These are phyloP conservation scores for Citrus glauca DNA, from an alignment of 345 rosid genomes.

Conservation along the genomic window DNA sequence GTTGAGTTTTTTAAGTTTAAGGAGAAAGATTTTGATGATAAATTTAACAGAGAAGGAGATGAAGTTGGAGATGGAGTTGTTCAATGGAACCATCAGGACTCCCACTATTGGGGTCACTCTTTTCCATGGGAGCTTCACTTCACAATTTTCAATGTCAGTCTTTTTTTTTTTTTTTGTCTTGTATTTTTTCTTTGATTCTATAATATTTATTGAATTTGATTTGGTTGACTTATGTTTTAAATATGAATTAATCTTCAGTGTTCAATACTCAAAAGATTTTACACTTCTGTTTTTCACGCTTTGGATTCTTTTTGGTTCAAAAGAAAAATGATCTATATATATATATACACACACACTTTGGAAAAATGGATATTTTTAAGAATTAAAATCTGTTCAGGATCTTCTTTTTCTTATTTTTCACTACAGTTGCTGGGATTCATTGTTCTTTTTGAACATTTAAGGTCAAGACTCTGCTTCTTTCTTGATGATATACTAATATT, in stretches of 20 bases:
- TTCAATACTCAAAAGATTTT: neutral
- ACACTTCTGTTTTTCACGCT: too few relatives aligned
- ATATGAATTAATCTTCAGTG: neutral
- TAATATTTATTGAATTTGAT: neutral
- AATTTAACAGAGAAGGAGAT: slow-evolving; percentile 43
- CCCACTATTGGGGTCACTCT: slow-evolving; percentile 37
- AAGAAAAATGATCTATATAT: too few relatives aligned
- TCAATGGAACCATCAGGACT: slow-evolving; percentile 59
- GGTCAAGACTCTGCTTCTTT: neutral
- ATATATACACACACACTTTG: too few relatives aligned
- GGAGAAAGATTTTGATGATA: slow-evolving; percentile 27
- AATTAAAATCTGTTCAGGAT: neutral
- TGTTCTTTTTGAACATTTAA: neutral
- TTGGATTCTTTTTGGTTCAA: too few relatives aligned
- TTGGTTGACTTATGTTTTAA: neutral
- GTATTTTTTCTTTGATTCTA: neutral
- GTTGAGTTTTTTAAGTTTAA: slow-evolving; percentile 19
- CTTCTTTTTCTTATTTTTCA: too few relatives aligned
- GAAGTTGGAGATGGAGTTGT: slow-evolving; percentile 40
- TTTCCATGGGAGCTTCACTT: slow-evolving; percentile 51
- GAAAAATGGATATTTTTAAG: neutral
- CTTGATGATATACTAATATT: neutral
- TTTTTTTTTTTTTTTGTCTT: neutral
- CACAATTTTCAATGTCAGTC: slow-evolving; percentile 47
- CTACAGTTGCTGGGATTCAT: neutral